Evolutionary conservation across 176 grass and related monocot species (phyloP).

Genomic region (Aechmea fasciata): DNA sequence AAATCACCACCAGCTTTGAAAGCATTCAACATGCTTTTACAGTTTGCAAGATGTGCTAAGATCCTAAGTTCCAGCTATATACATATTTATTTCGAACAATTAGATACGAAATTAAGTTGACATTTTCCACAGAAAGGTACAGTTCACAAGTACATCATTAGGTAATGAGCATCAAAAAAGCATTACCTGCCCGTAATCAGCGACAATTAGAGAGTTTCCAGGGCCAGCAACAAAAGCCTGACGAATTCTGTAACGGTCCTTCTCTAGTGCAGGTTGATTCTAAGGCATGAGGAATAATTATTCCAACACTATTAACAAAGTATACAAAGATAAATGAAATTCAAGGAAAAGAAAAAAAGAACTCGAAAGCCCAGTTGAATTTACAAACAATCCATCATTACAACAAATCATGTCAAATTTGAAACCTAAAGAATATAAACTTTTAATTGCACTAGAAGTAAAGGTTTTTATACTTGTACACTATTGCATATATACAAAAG

Average conservation of each 20-base stretch:
- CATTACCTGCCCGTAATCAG: conserved; percentile 98
- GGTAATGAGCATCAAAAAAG: background rate
- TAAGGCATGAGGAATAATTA: conserved; percentile 25
- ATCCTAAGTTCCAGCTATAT: conserved; percentile 92
- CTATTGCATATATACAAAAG: too few species aligned
- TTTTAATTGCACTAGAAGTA: too few species aligned
- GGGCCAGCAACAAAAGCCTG: conserved; percentile 88
- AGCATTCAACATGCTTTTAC: conserved; percentile 88
- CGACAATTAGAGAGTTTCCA: conserved; percentile 88
- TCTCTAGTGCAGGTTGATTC: conserved; percentile 96
- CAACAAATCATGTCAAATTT: too few species aligned
- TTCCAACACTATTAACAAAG: background rate
- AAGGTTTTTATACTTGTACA: too few species aligned
- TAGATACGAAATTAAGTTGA: background rate
- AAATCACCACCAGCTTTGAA: conserved; percentile 93
- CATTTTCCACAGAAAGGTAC: background rate
- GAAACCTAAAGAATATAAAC: too few species aligned
- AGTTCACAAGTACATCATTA: background rate
- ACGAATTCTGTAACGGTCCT: conserved; percentile 91
- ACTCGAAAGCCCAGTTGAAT: background rate
- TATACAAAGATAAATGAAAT: background rate
- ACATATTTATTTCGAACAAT: background rate
- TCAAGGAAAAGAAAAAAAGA: background rate
- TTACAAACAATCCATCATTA: too few species aligned
- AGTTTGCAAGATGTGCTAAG: conserved; percentile 80